These are phyloP conservation scores for Aspergillus biplanus DNA, from an alignment of 495 filamentous ascomycete species.

Conservation along the genomic window DNA sequence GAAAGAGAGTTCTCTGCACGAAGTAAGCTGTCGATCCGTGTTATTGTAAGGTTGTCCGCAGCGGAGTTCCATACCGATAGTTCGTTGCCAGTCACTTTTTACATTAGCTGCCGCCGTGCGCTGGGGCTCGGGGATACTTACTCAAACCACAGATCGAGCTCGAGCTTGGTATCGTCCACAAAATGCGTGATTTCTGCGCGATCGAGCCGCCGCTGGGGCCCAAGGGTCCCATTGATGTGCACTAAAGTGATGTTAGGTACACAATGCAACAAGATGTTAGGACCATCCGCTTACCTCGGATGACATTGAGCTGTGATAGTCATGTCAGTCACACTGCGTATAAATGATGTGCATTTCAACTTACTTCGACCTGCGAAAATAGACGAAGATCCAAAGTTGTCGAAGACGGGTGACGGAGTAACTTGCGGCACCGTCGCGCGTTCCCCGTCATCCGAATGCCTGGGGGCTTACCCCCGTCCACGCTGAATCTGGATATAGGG, in stretches of 20 bases:
- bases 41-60: background rate
- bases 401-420: slow-evolving; percentile 46
- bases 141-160: slow-evolving; percentile 53
- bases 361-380: slow-evolving; percentile 56
- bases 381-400: slow-evolving; percentile 53
- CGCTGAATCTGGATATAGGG: slow-evolving; percentile 41
- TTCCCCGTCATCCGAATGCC: slow-evolving; percentile 45
- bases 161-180: slow-evolving; percentile 49
- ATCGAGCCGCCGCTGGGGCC: slow-evolving; percentile 23
- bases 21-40: background rate
- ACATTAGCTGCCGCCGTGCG: slow-evolving; percentile 11
- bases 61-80: slow-evolving; percentile 37
- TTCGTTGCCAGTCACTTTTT: slow-evolving; percentile 48
- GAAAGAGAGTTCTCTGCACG: slow-evolving; percentile 30
- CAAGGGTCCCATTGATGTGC: slow-evolving; percentile 40
- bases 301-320: slow-evolving; percentile 39
- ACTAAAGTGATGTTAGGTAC: slow-evolving; percentile 24
- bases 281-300: slow-evolving; percentile 36
- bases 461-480: slow-evolving; percentile 54
- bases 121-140: slow-evolving; percentile 21
- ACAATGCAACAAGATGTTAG: background rate
- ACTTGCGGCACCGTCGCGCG: slow-evolving; percentile 45
- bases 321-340: slow-evolving; percentile 12
- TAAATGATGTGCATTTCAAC: background rate
- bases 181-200: slow-evolving; percentile 40